phyloP scores from a whole-genome alignment of 345 rosid species.

The Melastoma malabathricum region DNA sequence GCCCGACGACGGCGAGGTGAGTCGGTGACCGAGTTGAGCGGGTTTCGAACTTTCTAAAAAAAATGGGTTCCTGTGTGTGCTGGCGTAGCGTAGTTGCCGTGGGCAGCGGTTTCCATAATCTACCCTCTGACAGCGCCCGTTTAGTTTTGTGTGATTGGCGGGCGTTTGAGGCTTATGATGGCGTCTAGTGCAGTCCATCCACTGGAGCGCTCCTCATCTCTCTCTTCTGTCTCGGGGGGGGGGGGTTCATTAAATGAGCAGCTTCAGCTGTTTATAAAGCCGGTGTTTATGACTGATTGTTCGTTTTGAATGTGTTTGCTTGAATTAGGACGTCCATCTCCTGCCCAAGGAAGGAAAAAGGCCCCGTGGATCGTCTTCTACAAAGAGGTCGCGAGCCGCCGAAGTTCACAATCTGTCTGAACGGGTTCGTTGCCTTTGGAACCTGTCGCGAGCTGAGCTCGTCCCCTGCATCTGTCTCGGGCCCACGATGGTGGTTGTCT shows the following conservation, averaged over 20 bases:
- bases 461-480: too few relatives aligned
- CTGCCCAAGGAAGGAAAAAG: conserved; percentile 36
- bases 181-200: conserved; percentile 1
- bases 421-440: conserved; percentile 36
- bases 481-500: background rate
- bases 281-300: too few relatives aligned
- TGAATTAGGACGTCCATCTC: conserved; percentile 42
- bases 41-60: conserved; percentile 1
- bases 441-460: too few relatives aligned
- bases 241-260: too few relatives aligned
- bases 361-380: conserved; percentile 41
- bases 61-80: background rate
- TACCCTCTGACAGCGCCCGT: background rate
- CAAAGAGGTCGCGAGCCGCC: conserved; percentile 82
- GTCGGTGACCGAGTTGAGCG: conserved; percentile 8
- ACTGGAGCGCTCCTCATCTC: background rate
- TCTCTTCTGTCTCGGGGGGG: too few relatives aligned
- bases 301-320: too few relatives aligned
- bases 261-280: too few relatives aligned
- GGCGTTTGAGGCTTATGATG: conserved; percentile 10
- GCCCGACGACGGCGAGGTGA: conserved; percentile 60
- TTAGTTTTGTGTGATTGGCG: conserved; percentile 1
- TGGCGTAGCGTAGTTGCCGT: background rate
- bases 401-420: conserved; percentile 94
- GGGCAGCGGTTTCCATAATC: background rate